These are phyloP conservation scores for Calocera viscosa DNA, from an alignment of 768 basidiomycete genomes.

Conservation along the genomic window DNA sequence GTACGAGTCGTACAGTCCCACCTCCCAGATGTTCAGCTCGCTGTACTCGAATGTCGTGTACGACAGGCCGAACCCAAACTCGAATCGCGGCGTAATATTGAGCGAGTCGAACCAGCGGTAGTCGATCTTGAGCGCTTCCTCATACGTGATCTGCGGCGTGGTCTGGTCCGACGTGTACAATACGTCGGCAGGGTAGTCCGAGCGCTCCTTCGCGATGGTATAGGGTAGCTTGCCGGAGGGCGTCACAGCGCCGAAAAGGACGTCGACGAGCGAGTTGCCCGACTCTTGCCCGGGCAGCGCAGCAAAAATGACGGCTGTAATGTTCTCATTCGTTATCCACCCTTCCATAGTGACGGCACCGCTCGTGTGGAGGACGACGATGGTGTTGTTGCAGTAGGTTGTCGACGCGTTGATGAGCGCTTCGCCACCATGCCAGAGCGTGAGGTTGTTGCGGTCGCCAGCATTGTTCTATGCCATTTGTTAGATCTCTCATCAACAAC, in stretches of 20 bases:
- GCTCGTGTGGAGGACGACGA: constrained; percentile 69
- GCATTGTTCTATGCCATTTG: constrained; percentile 31
- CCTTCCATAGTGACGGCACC: constrained; percentile 33
- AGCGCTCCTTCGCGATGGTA: constrained; percentile 52
- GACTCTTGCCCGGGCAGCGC: constrained; percentile 53
- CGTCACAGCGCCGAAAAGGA: constrained; percentile 57
- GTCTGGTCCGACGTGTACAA: constrained; percentile 29
- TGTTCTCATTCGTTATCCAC: constrained; percentile 31
- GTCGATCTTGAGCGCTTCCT: constrained; percentile 46
- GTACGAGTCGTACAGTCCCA: neutral
- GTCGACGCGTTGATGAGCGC: constrained; percentile 51
- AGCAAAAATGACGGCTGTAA: constrained; percentile 30
- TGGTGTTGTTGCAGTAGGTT: constrained; percentile 51
- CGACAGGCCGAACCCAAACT: constrained; percentile 82
- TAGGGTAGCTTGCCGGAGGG: constrained; percentile 60
- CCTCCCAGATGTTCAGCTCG: constrained; percentile 34
- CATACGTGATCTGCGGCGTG: constrained; percentile 45
- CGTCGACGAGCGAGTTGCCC: constrained; percentile 58
- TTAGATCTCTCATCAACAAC: neutral
- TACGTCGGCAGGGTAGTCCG: constrained; percentile 46
- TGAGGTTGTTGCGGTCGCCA: constrained; percentile 50
- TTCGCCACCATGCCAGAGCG: constrained; percentile 64
- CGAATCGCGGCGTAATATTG: constrained; percentile 34
- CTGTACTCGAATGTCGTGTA: constrained; percentile 74
- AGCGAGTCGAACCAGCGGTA: constrained; percentile 61